Base-by-base conservation (phyloP, 83 land plant species). In the Diphasiastrum complanatum region DNA sequence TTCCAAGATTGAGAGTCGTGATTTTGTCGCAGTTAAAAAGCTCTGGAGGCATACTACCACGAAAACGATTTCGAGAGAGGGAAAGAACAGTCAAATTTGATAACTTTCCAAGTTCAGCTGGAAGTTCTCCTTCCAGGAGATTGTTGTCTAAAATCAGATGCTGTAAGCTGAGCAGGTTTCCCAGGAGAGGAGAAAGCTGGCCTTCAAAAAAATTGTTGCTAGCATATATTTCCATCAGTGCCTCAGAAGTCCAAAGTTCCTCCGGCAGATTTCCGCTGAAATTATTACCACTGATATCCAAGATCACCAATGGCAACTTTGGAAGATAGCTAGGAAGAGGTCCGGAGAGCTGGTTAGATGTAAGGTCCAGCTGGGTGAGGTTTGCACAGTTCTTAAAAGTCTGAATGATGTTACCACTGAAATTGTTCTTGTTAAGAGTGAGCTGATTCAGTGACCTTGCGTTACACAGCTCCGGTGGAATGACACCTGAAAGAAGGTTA, bases 141-240 rank as follows among this genome's bases (percentile, higher is more conserved):
- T 88, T 88, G 63, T 75, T 65, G 38, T 85, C 91, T 19, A 88
- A 64, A 27, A 14, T 54, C 49, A 88, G 72, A 52, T 79, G 75
- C 72, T 70, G 45, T 20, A 88, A 58, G 23, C 30, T 37, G 8
- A 35, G 35, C 30, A 78, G 27, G 12, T 45, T 32, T 0, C 78
- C 75, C 26, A 82, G 33, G 19, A 30, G 8, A 0, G 70, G 70
- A 3, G 90, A 69, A 14, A 88, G 47, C 22, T 28, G 20, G 23
- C 95, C 87, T 1, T 25, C 62, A 2, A 88, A 72, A 26, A 45
- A 11, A 63, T 88, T 88, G 36, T 65, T 65, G 56, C 71, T 52
- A 18, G 78, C 67, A 2, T 69, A 63, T 12, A 88, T 50, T 53
- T 63, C 80, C 75, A 85, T 28, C 2, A 88, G 63, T 0, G 90